Evolutionary conservation across 2,329 filamentous ascomycete genomes (phyloP), one percentile per base, ranked within the genome.

Genomic region (Ceratocystis smalleyi): DNA sequence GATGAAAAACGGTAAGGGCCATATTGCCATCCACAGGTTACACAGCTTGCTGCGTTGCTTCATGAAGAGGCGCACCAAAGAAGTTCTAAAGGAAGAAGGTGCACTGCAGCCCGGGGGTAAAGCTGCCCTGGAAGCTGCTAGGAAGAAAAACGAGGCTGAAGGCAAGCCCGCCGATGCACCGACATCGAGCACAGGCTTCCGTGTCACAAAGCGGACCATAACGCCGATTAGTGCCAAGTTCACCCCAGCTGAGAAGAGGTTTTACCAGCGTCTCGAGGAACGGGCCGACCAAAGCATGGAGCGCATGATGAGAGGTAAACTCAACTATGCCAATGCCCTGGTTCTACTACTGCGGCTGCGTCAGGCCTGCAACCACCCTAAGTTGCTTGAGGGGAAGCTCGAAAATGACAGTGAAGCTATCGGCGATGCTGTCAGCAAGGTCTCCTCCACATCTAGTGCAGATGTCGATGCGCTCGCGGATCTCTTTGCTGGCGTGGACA

Each of bases 11-110:
- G 91, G 91, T 6, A 87, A 88, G 67, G 94, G 92, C 10, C 88
- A 91, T 63, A 81, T 97, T 65, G 92, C 94, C 17, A 95, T 99
- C 72, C 83, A 85, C 61, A 83, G 94, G 55, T 78, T 99, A 40
- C 91, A 96, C 69, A 84, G 87, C 65, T 84, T 95, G 67, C 77
- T 99, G 3, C 87, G 88, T 64, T 92, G 91, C 64, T 96, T 96
- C 76, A 99, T 99, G 94, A 96, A 97, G 77, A 86, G 94, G n/a
- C 85, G 94, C 51, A 97, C 91, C 7, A 99, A 99, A 75, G 91
- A 96, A 24, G 89, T 99, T n/a, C 77, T 99, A 67, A 96, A 94
- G 75, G 81, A 90, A 69, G 89, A 89, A 10, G 89, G 89, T 10
- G 89, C 89, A 0, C 77, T 95, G 19, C 88, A 88, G 67, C 86